phyloP scores from a whole-genome alignment of 2,329 filamentous ascomycete species.

The Aspergillus sp. region DNA sequence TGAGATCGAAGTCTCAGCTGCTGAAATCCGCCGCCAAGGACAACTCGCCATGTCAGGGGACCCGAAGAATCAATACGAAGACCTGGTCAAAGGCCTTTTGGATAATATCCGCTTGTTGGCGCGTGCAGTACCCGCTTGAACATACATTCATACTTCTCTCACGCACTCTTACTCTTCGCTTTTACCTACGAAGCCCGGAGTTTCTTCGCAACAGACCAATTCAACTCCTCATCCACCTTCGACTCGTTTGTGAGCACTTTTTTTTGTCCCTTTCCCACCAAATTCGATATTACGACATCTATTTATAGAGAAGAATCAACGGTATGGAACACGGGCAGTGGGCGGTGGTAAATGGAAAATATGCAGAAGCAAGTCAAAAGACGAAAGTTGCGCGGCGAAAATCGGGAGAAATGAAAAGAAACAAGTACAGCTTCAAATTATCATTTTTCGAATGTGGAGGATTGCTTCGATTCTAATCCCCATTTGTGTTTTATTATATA shows the following conservation, averaged over 20 bases:
- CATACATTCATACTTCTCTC: slow-evolving; percentile 19
- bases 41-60: slow-evolving; percentile 45
- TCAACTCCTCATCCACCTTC: neutral
- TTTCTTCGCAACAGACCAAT: neutral
- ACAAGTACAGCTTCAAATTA: neutral
- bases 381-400: neutral
- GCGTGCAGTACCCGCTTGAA: slow-evolving; percentile 43
- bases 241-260: slow-evolving; percentile 9
- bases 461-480: neutral
- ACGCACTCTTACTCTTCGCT: neutral
- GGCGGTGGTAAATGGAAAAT: neutral
- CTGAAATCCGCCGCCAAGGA: slow-evolving; percentile 50
- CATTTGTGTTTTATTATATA: slow-evolving; percentile 9
- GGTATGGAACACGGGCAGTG: neutral
- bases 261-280: neutral
- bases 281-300: neutral
- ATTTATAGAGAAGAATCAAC: neutral
- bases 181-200: neutral
- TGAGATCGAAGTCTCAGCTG: slow-evolving; percentile 54
- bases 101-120: slow-evolving; percentile 54
- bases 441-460: slow-evolving; percentile 3
- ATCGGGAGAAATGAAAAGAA: neutral
- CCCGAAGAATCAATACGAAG: slow-evolving; percentile 49
- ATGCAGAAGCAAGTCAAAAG: neutral
- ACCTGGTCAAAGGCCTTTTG: slow-evolving; percentile 53